A percentile compares a stretch with the other conserved stretches of the same genome.
phyloP scores from a whole-genome alignment of 2,329 filamentous ascomycete species.

The Graphilbum ipis-grandicollis region DNA sequence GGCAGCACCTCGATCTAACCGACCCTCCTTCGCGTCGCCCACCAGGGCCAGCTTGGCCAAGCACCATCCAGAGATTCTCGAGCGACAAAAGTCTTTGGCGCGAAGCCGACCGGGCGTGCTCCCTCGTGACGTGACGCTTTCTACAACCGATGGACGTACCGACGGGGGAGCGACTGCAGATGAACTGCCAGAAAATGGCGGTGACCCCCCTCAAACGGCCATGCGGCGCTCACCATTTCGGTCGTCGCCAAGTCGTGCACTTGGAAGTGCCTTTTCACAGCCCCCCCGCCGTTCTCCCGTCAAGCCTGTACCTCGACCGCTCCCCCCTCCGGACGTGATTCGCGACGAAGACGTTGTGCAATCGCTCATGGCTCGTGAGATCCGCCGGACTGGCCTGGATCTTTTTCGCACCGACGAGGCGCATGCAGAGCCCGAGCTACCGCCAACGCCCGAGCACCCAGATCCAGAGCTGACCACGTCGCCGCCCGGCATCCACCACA shows the following conservation, averaged over 20 bases:
- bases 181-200: too few relatives aligned
- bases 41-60: slow-evolving; percentile 46
- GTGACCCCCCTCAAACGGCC: too few relatives aligned
- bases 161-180: too few relatives aligned
- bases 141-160: too few relatives aligned
- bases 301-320: slow-evolving; percentile 26
- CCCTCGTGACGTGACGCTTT: too few relatives aligned
- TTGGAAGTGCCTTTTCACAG: slow-evolving; percentile 17
- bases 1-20: slow-evolving; percentile 11
- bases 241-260: slow-evolving; percentile 13
- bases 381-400: slow-evolving; percentile 19
- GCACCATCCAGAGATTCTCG: slow-evolving; percentile 40
- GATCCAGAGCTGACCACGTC: slow-evolving; percentile 38
- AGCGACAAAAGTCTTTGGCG: slow-evolving; percentile 19
- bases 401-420: slow-evolving; percentile 16
- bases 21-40: slow-evolving; percentile 48
- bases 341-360: slow-evolving; percentile 25
- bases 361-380: slow-evolving; percentile 20
- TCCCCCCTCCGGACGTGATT: slow-evolving; percentile 25
- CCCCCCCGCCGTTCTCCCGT: slow-evolving; percentile 22
- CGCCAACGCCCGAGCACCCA: slow-evolving; percentile 34
- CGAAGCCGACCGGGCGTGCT: not conserved
- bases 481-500: slow-evolving; percentile 41
- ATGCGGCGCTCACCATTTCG: too few relatives aligned
- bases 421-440: slow-evolving; percentile 42